Conservation (phyloP, 148 eudicot genomes). For the Polygonum maritimum region DNA sequence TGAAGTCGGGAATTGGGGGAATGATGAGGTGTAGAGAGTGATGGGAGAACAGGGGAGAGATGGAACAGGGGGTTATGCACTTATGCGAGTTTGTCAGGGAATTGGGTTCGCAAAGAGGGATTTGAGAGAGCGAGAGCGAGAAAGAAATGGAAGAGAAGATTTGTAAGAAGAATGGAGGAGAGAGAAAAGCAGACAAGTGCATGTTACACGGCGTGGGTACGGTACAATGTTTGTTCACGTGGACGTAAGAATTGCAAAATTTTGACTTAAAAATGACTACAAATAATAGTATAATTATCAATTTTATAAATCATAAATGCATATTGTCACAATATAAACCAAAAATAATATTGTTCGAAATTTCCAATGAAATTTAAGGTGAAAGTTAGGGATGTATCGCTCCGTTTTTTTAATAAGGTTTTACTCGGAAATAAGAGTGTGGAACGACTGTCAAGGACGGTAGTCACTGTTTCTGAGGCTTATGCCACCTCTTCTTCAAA, state of each 20-base stretch:
- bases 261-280: background rate
- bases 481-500: no score
- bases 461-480: no score
- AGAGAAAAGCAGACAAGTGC: background rate
- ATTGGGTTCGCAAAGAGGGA: background rate
- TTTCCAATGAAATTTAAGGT: no score
- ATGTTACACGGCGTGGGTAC: background rate
- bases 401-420: no score
- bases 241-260: background rate
- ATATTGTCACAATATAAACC: no score
- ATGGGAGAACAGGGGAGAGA: background rate
- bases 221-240: slow-evolving; percentile 4
- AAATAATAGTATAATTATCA: no score
- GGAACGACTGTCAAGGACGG: no score
- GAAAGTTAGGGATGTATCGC: no score
- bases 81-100: background rate
- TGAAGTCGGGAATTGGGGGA: background rate
- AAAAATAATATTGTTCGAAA: no score
- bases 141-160: background rate
- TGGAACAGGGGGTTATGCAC: background rate
- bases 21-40: background rate
- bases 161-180: background rate
- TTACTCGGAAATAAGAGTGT: no score
- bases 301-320: no score
- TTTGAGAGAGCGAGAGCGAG: background rate